These are phyloP conservation scores for Trametes elegans DNA, from an alignment of 768 basidiomycete genomes.

Conservation along the genomic window DNA sequence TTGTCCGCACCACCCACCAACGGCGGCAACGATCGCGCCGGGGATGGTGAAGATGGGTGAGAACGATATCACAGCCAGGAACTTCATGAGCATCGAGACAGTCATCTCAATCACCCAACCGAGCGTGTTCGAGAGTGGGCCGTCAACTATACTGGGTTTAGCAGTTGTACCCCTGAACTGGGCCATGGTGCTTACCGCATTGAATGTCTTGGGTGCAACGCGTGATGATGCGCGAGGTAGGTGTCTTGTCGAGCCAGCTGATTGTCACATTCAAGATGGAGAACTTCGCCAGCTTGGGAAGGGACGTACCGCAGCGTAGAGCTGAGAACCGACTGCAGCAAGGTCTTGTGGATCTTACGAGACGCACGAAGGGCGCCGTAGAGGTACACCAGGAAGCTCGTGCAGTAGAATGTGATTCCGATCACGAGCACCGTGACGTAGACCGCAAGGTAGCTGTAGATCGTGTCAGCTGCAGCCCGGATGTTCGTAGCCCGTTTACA, in stretches of 20 bases:
- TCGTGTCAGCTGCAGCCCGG: constrained; percentile 1
- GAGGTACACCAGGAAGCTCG: constrained; percentile 24
- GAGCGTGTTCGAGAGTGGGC: constrained; percentile 29
- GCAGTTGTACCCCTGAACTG: neutral
- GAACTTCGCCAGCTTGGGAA: neutral
- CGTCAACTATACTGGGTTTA: constrained; percentile 32
- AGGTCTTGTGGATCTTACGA: constrained; percentile 30
- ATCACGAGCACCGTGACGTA: constrained; percentile 24
- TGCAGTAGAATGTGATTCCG: constrained; percentile 22
- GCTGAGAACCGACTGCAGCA: constrained; percentile 31
- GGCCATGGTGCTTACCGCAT: constrained; percentile 23
- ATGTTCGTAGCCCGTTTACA: too few species aligned
- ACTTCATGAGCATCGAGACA: constrained; percentile 31
- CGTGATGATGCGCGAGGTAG: constrained; percentile 57
- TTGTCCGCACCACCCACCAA: constrained; percentile 45
- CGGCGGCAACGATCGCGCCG: constrained; percentile 33
- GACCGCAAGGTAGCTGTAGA: constrained; percentile 29
- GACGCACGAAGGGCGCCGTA: constrained; percentile 33
- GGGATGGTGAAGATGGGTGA: constrained; percentile 44
- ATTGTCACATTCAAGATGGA: neutral
- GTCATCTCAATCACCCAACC: constrained; percentile 32
- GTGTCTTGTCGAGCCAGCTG: constrained; percentile 53
- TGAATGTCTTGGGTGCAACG: constrained; percentile 68
- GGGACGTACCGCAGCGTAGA: constrained; percentile 30
- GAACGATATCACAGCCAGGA: constrained; percentile 38